phyloP scores from a whole-genome alignment of 257 asterid genomes.

The Gentiana dahurica region DNA sequence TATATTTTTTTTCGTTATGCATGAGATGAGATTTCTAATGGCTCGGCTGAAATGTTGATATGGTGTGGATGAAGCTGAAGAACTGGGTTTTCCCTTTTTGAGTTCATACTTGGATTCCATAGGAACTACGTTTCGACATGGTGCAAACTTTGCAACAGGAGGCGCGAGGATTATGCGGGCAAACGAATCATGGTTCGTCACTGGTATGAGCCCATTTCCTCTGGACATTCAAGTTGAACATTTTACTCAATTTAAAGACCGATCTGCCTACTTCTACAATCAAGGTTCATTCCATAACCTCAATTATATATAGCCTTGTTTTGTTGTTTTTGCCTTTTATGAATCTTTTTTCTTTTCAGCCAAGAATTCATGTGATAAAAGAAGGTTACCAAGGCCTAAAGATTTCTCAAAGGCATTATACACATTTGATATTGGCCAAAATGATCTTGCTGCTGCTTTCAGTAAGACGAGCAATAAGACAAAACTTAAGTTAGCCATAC shows the following conservation, averaged over 20 bases:
- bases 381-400: conserved; percentile 35
- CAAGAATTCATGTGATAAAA: conserved; percentile 8
- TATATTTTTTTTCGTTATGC: background rate
- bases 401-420: conserved; percentile 45
- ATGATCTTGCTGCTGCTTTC: conserved; percentile 36
- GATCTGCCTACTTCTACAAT: conserved; percentile 29
- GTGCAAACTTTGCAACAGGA: conserved; percentile 76
- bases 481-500: conserved; percentile 23
- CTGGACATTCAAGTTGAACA: conserved; percentile 64
- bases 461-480: conserved; percentile 11
- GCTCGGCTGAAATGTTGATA: background rate
- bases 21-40: background rate
- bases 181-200: conserved; percentile 36
- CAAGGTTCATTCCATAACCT: conserved; percentile 16
- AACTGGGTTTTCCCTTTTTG: conserved; percentile 41
- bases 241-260: conserved; percentile 36
- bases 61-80: conserved; percentile 26
- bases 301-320: background rate
- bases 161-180: conserved; percentile 55
- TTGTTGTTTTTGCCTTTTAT: too few relatives aligned
- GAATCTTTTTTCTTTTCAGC: conserved; percentile 10
- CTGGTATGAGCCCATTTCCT: conserved; percentile 49
- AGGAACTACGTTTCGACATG: conserved; percentile 38
- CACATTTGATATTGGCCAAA: conserved; percentile 60
- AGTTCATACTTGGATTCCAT: conserved; percentile 61